Evolutionary conservation across 2,329 filamentous ascomycete genomes (phyloP).

Genomic region (Diaporthe helianthi): DNA sequence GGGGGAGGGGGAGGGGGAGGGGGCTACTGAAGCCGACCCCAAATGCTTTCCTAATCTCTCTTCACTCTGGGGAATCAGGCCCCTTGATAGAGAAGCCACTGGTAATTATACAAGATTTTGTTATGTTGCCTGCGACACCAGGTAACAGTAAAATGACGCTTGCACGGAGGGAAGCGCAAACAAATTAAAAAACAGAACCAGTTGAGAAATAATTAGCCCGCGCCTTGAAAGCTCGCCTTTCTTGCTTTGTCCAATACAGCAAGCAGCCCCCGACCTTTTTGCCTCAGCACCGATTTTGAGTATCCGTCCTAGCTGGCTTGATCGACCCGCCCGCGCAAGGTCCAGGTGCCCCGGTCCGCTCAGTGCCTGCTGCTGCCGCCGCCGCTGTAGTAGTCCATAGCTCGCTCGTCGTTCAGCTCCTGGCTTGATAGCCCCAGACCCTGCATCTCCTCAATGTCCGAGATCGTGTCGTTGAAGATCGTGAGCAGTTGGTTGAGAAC

Average conservation of each 20-base stretch:
- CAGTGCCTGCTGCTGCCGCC: slow-evolving; percentile 12
- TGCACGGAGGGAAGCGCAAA: neutral
- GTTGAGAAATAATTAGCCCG: slow-evolving; percentile 6
- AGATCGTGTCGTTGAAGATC: slow-evolving; percentile 78
- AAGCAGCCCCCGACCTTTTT: neutral
- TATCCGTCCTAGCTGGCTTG: neutral
- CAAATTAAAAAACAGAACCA: neutral
- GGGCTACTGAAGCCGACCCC: neutral
- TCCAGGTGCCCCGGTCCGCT: neutral
- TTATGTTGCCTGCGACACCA: neutral
- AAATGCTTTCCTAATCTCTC: neutral
- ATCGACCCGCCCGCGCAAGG: neutral
- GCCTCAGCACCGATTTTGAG: neutral
- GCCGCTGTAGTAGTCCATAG: slow-evolving; percentile 16
- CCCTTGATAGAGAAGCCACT: slow-evolving; percentile 9
- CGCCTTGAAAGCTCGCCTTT: neutral
- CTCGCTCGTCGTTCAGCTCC: slow-evolving; percentile 34
- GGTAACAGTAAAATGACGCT: neutral
- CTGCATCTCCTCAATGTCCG: slow-evolving; percentile 68
- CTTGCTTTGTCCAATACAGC: neutral
- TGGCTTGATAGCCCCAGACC: slow-evolving; percentile 54
- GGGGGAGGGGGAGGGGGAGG: slow-evolving; percentile 5
- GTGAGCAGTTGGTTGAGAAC: slow-evolving; percentile 64
- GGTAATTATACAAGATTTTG: slow-evolving; percentile 21
- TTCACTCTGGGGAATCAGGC: neutral